Conservation (phyloP, 2,329 filamentous ascomycete species). For the Fusarium sp. region DNA sequence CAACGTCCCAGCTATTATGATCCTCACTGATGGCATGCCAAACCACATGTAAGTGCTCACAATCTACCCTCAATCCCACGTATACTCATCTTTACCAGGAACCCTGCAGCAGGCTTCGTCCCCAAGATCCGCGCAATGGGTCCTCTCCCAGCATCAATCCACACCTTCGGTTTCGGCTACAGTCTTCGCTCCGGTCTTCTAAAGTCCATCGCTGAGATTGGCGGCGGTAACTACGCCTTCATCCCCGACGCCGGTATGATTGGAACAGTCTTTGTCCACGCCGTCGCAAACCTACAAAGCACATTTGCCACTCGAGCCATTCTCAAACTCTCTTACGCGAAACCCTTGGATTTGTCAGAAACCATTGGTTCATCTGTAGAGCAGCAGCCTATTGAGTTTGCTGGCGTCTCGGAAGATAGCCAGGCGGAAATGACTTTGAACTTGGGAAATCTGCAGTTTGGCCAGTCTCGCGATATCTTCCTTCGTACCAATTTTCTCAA, state of each 20-base stretch:
- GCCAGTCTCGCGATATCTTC: constrained; percentile 68
- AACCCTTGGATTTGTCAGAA: constrained; percentile 52
- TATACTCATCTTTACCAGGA: constrained; percentile 45
- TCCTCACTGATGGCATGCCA: constrained; percentile 66
- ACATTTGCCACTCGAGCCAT: constrained; percentile 64
- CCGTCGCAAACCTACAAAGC: constrained; percentile 69
- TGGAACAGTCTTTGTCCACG: constrained; percentile 70
- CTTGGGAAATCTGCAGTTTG: constrained; percentile 67
- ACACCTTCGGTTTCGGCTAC: constrained; percentile 54
- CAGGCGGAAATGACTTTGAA: constrained; percentile 50
- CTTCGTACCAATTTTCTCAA: constrained; percentile 50
- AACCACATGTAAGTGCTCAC: constrained; percentile 58
- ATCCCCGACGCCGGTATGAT: constrained; percentile 73
- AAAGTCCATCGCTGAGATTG: constrained; percentile 69
- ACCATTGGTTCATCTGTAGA: constrained; percentile 54
- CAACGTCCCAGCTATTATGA: constrained; percentile 62
- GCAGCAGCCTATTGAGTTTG: constrained; percentile 42
- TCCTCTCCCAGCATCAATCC: constrained; percentile 55
- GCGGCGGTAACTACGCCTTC: constrained; percentile 68
- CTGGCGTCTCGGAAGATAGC: constrained; percentile 21
- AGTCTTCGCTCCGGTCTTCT: constrained; percentile 58
- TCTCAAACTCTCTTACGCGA: constrained; percentile 55
- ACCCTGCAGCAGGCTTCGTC: constrained; percentile 64
- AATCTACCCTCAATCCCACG: rapidly evolving
- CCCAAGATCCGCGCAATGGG: constrained; percentile 60